phyloP scores from a whole-genome alignment of 306 rosid genomes.

The Prunus padus region DNA sequence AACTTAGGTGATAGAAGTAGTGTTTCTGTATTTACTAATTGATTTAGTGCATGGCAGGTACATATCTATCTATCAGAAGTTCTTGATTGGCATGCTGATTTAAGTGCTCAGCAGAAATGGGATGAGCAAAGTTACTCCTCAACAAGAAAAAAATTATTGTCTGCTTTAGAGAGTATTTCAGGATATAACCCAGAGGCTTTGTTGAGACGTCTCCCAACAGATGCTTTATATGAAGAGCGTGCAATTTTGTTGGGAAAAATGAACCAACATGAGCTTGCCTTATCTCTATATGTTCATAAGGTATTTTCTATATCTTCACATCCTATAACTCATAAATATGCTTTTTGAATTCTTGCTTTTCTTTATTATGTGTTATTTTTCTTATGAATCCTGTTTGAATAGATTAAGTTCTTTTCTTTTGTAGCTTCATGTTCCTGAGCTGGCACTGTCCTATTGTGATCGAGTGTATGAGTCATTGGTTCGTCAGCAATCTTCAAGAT shows the following conservation, averaged over 20 bases:
- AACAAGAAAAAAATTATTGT: constrained; percentile 77
- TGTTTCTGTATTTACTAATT: constrained; percentile 6
- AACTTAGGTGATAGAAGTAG: not conserved
- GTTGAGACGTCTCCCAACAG: constrained; percentile 75
- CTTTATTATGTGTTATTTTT: constrained; percentile 24
- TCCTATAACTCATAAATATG: not conserved
- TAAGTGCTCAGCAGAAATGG: constrained; percentile 73
- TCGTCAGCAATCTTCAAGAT: constrained; percentile 62
- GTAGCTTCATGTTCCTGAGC: constrained; percentile 84
- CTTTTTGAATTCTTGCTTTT: not conserved
- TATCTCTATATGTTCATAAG: constrained; percentile 90
- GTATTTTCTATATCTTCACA: constrained; percentile 36
- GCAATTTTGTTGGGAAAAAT: constrained; percentile 88
- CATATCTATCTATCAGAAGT: constrained; percentile 89
- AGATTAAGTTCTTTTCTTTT: constrained; percentile 24
- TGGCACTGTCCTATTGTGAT: constrained; percentile 91
- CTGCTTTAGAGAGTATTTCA: constrained; percentile 79
- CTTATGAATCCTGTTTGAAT: constrained; percentile 21
- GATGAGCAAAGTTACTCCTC: constrained; percentile 78
- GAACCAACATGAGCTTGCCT: constrained; percentile 95
- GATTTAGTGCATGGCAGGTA: constrained; percentile 53
- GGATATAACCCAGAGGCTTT: constrained; percentile 87
- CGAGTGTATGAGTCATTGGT: constrained; percentile 63
- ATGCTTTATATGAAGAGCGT: constrained; percentile 93
- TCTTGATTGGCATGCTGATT: constrained; percentile 84